Conservation (phyloP, 1,284 basidiomycete species). For the Melampsora americana region DNA sequence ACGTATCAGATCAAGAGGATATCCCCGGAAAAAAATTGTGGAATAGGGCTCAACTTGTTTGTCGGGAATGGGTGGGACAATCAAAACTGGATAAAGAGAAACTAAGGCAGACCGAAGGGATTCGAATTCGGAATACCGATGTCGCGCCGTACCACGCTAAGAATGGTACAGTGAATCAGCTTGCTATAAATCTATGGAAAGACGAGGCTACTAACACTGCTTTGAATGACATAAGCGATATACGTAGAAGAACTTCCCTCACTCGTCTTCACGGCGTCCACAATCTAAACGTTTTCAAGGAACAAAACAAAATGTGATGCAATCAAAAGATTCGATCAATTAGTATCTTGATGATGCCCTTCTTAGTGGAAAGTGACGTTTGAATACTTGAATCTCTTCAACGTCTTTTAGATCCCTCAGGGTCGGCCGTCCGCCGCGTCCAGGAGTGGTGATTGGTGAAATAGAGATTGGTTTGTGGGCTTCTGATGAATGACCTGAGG, state of each 20-base stretch:
- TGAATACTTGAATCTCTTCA: constrained; percentile 32
- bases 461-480: constrained; percentile 20
- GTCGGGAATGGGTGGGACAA: constrained; percentile 95
- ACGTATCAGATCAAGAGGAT: background rate
- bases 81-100: constrained; percentile 89
- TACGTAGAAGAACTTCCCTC: constrained; percentile 80
- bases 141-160: constrained; percentile 75
- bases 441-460: constrained; percentile 33
- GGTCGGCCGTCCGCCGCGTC: constrained; percentile 36
- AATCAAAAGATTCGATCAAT: background rate
- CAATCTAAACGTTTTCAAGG: constrained; percentile 62
- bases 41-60: constrained; percentile 65
- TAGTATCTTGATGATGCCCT: background rate
- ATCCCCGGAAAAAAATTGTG: background rate
- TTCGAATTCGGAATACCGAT: constrained; percentile 97
- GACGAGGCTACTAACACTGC: constrained; percentile 66
- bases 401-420: constrained; percentile 41
- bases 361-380: background rate
- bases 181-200: background rate
- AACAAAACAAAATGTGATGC: background rate
- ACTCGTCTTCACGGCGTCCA: constrained; percentile 90
- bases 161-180: constrained; percentile 17
- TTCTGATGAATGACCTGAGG: background rate
- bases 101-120: constrained; percentile 78
- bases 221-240: constrained; percentile 88